Evolutionary conservation across 2,329 filamentous ascomycete species (phyloP), one percentile per base, ranked within the genome.

Genomic region (Hypomyces perniciosus): DNA sequence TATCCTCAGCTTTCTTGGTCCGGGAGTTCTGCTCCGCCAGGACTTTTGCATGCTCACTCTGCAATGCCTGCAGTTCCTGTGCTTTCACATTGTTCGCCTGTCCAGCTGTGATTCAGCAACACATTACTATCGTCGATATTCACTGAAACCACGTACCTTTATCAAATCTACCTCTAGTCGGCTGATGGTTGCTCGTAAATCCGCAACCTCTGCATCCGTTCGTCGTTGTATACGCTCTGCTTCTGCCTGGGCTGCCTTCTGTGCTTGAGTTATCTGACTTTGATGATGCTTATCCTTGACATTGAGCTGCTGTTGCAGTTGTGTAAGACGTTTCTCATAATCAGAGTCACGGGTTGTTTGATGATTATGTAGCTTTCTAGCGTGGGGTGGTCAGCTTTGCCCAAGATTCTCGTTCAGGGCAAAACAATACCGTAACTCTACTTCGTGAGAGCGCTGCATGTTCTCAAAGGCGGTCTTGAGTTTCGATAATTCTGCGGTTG

Each of bases 161-260:
- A 81, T 74, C 9, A 85, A 57, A 57, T 83, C 79, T 33, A 80
- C 77, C 62, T 87, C 79, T 12, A 90, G 68, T 41, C 77, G 75
- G 49, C 77, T 79, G 29, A 86, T 75, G 2, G 74, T 83, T 27
- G 76, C 77, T 59, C 78, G 78, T 9, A 88, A 66, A 55, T 85
- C 82, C n/a, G 80, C 76, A 46, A 79, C 73, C 59, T 88, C 83
- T 1, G 79, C 80, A 40, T 86, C 84, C 28, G 68, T 65, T 39
- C 77, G 69, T 29, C 73, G 70, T 48, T 72, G 71, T 3, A 71
- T 62, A 34, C 77, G 72, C 44, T 80, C 76, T 1, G 69, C 61
- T 49, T 83, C 79, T 2, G 71, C 68, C 52, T 79, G 72, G 1
- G 72, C 67, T 4, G 66, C 66, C 54, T 76, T 79, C 41, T 74